A percentile compares a stretch with the other conserved stretches of the same genome.
Conservation (phyloP, 192 early-diverging fungal species). For the Mortierella alpina region DNA sequence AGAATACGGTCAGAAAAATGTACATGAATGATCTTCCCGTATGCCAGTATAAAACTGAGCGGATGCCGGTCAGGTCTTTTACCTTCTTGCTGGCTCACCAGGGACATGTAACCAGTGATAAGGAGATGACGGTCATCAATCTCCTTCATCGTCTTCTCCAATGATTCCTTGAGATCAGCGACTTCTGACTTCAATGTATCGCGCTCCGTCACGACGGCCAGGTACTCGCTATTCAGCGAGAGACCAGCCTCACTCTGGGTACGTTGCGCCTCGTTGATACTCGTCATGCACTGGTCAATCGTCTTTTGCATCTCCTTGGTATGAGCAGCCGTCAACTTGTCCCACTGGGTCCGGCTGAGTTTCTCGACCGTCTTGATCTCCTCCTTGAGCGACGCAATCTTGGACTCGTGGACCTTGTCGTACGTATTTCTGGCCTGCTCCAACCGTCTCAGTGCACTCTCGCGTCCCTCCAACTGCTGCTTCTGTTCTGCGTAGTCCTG, state of each 20-base stretch:
- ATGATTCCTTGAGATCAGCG: not conserved
- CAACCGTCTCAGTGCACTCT: constrained; percentile 19
- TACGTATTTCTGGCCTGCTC: constrained; percentile 31
- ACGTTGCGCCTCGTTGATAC: not conserved
- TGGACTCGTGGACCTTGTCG: constrained; percentile 38
- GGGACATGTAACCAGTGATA: constrained; percentile 1
- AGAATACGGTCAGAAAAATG: not conserved
- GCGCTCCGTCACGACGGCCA: not conserved
- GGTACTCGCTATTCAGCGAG: not conserved
- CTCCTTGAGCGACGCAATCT: constrained; percentile 25
- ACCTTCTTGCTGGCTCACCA: constrained; percentile 9
- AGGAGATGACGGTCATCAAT: constrained; percentile 5
- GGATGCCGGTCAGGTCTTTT: not conserved
- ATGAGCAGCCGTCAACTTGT: not conserved
- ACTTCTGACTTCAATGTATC: not conserved
- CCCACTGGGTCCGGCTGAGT: constrained; percentile 4
- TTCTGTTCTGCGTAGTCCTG: constrained; percentile 9
- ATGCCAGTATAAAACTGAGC: not conserved
- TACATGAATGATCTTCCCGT: not conserved
- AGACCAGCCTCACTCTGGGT: not conserved
- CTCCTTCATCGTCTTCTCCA: not conserved
- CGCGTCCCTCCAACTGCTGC: constrained; percentile 29
- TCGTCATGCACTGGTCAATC: not conserved
- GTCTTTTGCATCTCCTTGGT: constrained; percentile 9
- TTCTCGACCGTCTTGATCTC: constrained; percentile 21